Percentiles rank a stretch among this genome's conserved stretches.
phyloP scores from a whole-genome alignment of 768 basidiomycete species.

The Psilocybe cyanescens region DNA sequence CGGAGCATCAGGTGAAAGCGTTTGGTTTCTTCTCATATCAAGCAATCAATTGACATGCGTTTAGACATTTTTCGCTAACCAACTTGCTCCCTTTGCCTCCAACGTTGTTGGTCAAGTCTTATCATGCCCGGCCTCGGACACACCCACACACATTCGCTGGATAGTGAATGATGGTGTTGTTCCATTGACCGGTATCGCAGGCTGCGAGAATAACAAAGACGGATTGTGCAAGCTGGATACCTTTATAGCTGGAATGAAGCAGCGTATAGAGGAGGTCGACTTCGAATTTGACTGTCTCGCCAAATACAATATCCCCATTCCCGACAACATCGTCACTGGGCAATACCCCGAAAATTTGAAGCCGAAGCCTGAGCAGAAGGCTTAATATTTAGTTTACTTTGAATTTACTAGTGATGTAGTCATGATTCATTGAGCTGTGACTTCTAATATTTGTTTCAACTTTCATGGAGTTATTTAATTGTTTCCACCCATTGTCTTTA shows the following conservation, averaged over 20 bases:
- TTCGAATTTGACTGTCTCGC: slow-evolving; percentile 65
- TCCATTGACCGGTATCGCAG: slow-evolving; percentile 66
- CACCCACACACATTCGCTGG: slow-evolving; percentile 59
- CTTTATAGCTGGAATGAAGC: slow-evolving; percentile 62
- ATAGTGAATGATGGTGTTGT: slow-evolving; percentile 77
- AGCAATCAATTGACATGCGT: slow-evolving; percentile 34
- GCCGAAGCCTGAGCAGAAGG: neutral
- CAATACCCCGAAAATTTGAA: slow-evolving; percentile 23
- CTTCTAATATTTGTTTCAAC: no score
- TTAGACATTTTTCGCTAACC: slow-evolving; percentile 36
- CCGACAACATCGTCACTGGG: slow-evolving; percentile 44
- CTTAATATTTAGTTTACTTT: no score
- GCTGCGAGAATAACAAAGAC: slow-evolving; percentile 57
- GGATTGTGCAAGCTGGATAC: slow-evolving; percentile 65
- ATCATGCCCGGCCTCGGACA: slow-evolving; percentile 34
- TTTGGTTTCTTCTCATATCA: slow-evolving; percentile 53
- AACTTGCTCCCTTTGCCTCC: slow-evolving; percentile 37
- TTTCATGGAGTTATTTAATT: no score
- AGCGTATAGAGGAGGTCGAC: slow-evolving; percentile 59
- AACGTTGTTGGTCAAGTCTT: slow-evolving; percentile 50
- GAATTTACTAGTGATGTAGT: no score
- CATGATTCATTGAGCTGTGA: no score
- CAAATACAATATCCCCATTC: slow-evolving; percentile 48
- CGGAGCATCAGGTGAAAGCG: slow-evolving; percentile 45
- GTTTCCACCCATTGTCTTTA: no score